Evolutionary conservation across 2,329 filamentous ascomycete species (phyloP), one percentile per base, ranked within the genome.

Genomic region (Coleophoma crateriformis): DNA sequence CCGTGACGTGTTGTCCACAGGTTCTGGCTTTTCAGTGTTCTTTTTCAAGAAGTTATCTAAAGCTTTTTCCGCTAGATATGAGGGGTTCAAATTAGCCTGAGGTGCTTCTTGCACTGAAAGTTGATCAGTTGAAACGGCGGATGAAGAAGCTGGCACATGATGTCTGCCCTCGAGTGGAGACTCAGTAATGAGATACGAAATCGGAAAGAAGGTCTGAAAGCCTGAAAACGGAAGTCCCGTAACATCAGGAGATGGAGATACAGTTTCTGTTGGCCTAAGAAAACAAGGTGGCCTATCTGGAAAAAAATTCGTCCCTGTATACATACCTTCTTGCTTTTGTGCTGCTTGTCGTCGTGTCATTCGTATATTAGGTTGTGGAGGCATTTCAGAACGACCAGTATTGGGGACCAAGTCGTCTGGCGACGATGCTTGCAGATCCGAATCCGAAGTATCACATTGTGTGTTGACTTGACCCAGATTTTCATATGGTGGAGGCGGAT

Each of bases 21-120:
- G 27, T 27, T 27, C 27, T 41, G 17, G 15, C 13, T 41, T 15
- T 13, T 41, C 39, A 15, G 15, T 19, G 15, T 33, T n/a, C 43
- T 34, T 7, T 2, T 45, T 34, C 38, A 37, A 46, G 27, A 51
- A 46, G n/a, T 49, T 53, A 49, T 38, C 37, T 32, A 54, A 39
- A 33, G 39, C 54, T 47, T 56, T 55, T 46, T 59, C 55, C 45
- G 59, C 60, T 62, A 61, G 50, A 56, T 10, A 49, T 50, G 51
- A 45, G 54, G 49, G 38, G 35, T 51, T 38, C 35, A n/a, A 19
- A 50, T 61, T 50, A 61, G 59, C 53, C 38, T 17, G 15, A 38
- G 27, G 27, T 27, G 27, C 27, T 27, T 27, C 27, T 27, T 27
- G 27, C 27, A 27, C 27, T 27, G 27, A 27, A 7, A 4, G 2